Base-by-base conservation (phyloP, 176 grass and related monocot genomes). In the Zoysia pacifica region DNA sequence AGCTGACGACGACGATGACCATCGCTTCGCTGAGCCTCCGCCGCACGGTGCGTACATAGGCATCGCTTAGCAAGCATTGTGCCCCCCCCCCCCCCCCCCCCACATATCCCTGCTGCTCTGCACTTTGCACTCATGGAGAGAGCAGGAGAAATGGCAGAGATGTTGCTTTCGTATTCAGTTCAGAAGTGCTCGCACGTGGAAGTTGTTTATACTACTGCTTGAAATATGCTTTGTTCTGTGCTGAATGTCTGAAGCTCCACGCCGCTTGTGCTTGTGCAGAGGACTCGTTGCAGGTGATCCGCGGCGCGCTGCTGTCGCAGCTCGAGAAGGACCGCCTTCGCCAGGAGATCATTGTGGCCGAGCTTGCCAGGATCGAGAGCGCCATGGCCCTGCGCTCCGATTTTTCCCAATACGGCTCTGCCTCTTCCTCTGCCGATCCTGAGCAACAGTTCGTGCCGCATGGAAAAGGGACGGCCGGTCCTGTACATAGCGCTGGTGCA, bases 281-380 rank as follows among this genome's bases (percentile, higher is more conserved):
- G 5, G 78, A 70, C 66, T 6, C 58, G n/a, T 71, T 76, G 82
- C 41, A 59, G 65, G 70, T 76, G 65, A 65, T 58, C 77, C 75
- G 87, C 72, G 82, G 85, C 42, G 77, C 71, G 4, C 49, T 89
- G 65, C 56, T 84, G 62, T 84, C 41, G 64, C 76, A 88, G 76
- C 76, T 89, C 47, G 76, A 84, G 9, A 70, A 65, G 70, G 77
- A 69, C 14, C 76, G 71, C 4, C 63, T 84, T 11, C 82, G 64
- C 11, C 76, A 84, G 69, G 81, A 89, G 64, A 70, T 88, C 76
- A 80, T 88, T 56, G 4, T 70, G 6, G 28, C 40, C 11, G 86
- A 89, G 82, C 77, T 85, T 1, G 65, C 41, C 82, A 85, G 53
- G 82, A 89, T 81, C 37, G 77, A 89, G 48, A 6, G 65, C 14